These are phyloP conservation scores for Eimeria zaria DNA, from an alignment of 169 alveolate species.

Conservation along the genomic window DNA sequence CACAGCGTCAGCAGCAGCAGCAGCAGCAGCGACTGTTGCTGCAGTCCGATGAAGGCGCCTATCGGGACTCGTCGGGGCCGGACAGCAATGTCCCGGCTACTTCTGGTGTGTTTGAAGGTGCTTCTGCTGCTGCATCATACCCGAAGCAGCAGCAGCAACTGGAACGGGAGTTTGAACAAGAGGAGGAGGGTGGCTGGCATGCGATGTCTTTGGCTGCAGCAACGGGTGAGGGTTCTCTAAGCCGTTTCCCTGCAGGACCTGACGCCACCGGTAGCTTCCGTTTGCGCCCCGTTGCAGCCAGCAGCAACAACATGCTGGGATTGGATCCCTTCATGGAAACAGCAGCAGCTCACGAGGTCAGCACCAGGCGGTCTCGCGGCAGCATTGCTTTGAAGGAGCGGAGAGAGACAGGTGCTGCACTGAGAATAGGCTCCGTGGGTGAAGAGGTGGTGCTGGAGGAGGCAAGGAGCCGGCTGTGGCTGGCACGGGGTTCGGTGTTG, in stretches of 20 bases:
- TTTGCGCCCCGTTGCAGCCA: neutral
- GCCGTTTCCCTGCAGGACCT: neutral
- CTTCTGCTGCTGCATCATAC: neutral
- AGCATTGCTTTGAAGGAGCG: neutral
- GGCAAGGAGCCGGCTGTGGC: neutral
- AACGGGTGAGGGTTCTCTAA: neutral
- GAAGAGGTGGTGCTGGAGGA: constrained; percentile 6
- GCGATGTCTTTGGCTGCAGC: neutral
- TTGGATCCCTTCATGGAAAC: neutral
- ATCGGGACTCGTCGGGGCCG: neutral
- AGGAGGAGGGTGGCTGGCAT: neutral
- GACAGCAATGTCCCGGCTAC: neutral
- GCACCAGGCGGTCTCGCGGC: constrained; percentile 14
- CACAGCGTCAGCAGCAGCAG: constrained; percentile 12
- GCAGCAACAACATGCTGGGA: constrained; percentile 7
- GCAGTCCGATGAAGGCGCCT: constrained; percentile 19
- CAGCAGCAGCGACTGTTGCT: constrained; percentile 3
- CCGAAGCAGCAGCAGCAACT: neutral
- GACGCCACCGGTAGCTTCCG: neutral
- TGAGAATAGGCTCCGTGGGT: neutral
- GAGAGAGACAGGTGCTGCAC: neutral
- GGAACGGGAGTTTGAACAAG: neutral
- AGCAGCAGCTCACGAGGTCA: neutral
- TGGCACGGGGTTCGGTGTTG: constrained; percentile 39
- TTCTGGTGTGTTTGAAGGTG: neutral